These are phyloP conservation scores for Scortechinia acanthostroma DNA, from an alignment of 2,329 filamentous ascomycete genomes.

Conservation along the genomic window DNA sequence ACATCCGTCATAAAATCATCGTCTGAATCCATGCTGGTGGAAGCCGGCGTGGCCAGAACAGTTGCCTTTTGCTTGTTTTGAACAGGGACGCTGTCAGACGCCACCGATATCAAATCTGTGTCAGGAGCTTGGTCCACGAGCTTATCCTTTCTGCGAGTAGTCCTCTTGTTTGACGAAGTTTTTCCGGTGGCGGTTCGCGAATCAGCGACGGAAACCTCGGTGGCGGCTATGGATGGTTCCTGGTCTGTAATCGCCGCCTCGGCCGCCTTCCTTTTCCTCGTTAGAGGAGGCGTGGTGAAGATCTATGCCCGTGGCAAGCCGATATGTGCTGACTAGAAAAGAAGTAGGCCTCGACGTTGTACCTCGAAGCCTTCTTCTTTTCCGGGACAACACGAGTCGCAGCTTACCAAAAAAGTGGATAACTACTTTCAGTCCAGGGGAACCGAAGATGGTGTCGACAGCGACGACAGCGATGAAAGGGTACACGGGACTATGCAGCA, in stretches of 20 bases:
- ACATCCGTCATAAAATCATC: constrained; percentile 84
- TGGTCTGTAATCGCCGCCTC: constrained; percentile 1
- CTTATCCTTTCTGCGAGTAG: not conserved
- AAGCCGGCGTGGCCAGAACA: constrained; percentile 18
- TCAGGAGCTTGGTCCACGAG: not conserved
- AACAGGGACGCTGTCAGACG: not conserved
- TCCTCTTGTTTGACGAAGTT: not conserved
- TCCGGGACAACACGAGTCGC: not conserved
- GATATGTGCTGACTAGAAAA: not conserved
- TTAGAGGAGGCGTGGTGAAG: constrained; percentile 2
- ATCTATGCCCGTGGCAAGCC: not conserved
- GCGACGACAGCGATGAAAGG: no score
- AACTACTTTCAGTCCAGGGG: no score
- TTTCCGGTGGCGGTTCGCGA: not conserved
- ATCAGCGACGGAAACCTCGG: not conserved
- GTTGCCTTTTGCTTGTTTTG: not conserved
- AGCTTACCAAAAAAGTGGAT: constrained; percentile 1
- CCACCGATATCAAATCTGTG: not conserved
- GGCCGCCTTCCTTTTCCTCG: constrained; percentile 2
- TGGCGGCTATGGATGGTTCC: not conserved
- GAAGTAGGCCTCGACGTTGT: not conserved
- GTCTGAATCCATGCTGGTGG: constrained; percentile 71
- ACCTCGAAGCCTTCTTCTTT: not conserved
- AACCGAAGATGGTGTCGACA: no score
- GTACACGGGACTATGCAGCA: no score